These are phyloP conservation scores for Smittium mucronatum DNA, from an alignment of 371 early-diverging fungal species.

Conservation along the genomic window DNA sequence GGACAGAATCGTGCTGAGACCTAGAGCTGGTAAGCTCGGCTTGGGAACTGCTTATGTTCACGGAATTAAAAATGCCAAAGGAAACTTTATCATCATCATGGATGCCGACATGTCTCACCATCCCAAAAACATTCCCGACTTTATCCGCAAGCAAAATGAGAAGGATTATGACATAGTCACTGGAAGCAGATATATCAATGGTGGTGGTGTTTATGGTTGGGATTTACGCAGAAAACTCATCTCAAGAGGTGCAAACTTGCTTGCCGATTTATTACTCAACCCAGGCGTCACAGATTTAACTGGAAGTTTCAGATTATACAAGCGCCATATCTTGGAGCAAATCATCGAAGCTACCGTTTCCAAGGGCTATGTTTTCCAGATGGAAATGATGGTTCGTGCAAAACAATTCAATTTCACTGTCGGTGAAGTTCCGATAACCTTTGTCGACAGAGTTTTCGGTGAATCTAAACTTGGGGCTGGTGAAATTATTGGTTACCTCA, in stretches of 20 bases:
- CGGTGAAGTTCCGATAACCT: conserved; percentile 93
- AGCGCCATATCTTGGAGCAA: conserved; percentile 72
- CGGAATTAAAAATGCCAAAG: conserved; percentile 87
- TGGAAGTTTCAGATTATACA: conserved; percentile 93
- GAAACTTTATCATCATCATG: conserved; percentile 94
- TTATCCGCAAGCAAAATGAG: conserved; percentile 62
- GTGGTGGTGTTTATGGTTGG: conserved; percentile 98
- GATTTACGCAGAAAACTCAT: conserved; percentile 92
- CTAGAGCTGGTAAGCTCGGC: conserved; percentile 93
- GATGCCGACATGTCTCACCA: conserved; percentile 99
- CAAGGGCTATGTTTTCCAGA: conserved; percentile 98
- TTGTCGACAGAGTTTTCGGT: conserved; percentile 94
- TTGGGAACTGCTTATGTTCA: conserved; percentile 95
- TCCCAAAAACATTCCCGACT: conserved; percentile 93
- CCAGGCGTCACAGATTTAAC: conserved; percentile 93
- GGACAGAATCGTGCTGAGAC: conserved; percentile 75
- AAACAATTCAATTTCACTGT: conserved; percentile 77
- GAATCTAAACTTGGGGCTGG: conserved; percentile 89
- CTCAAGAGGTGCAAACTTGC: conserved; percentile 94
- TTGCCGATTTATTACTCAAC: conserved; percentile 82
- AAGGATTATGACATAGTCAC: conserved; percentile 88
- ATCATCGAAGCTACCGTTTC: conserved; percentile 78
- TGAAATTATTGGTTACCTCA: conserved; percentile 85
- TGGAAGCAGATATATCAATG: conserved; percentile 80
- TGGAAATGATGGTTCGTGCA: conserved; percentile 99